These are phyloP conservation scores for Dactylellina sp. DNA, from an alignment of 2,329 filamentous ascomycete genomes.

Conservation along the genomic window DNA sequence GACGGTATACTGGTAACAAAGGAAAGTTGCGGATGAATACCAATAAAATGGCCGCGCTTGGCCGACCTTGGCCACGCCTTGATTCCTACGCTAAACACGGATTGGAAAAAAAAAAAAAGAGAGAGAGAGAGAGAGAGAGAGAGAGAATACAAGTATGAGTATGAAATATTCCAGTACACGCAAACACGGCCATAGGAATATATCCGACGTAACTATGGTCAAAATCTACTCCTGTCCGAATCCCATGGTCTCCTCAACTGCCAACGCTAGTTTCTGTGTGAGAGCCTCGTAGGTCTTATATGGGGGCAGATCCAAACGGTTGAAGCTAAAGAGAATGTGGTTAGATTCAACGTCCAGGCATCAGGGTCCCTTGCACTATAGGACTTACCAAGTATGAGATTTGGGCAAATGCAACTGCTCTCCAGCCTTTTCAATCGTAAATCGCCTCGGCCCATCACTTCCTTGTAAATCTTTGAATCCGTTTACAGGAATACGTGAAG, in stretches of 20 bases:
- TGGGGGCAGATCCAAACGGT: slow-evolving; percentile 91
- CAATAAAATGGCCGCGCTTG: slow-evolving; percentile 27
- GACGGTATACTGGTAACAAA: slow-evolving; percentile 36
- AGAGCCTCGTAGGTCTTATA: slow-evolving; percentile 90
- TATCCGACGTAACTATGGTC: neutral
- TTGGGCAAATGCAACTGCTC: slow-evolving; percentile 92
- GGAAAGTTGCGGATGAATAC: slow-evolving; percentile 46
- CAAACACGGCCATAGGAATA: slow-evolving; percentile 27
- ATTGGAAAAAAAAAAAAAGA: slow-evolving; percentile 23
- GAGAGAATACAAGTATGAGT: slow-evolving; percentile 37
- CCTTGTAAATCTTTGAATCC: slow-evolving; percentile 99
- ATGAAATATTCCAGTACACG: slow-evolving; percentile 35
- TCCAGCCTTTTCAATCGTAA: slow-evolving; percentile 98
- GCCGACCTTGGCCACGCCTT: slow-evolving; percentile 15
- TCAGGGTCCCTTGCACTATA: slow-evolving; percentile 14
- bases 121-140: slow-evolving; percentile 20
- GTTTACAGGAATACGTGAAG: slow-evolving; percentile 97
- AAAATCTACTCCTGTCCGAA: slow-evolving; percentile 89
- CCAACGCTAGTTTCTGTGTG: slow-evolving; percentile 91
- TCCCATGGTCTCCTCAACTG: slow-evolving; percentile 97
- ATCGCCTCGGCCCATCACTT: slow-evolving; percentile 91
- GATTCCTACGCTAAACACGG: slow-evolving; percentile 51
- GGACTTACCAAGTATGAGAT: slow-evolving; percentile 91
- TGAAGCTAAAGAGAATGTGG: slow-evolving; percentile 75
- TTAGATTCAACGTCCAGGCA: slow-evolving; percentile 53